Evolutionary conservation across 305 asterid species (phyloP), one percentile per base, ranked within the genome.

Genomic region (Fraxinus latifolia): DNA sequence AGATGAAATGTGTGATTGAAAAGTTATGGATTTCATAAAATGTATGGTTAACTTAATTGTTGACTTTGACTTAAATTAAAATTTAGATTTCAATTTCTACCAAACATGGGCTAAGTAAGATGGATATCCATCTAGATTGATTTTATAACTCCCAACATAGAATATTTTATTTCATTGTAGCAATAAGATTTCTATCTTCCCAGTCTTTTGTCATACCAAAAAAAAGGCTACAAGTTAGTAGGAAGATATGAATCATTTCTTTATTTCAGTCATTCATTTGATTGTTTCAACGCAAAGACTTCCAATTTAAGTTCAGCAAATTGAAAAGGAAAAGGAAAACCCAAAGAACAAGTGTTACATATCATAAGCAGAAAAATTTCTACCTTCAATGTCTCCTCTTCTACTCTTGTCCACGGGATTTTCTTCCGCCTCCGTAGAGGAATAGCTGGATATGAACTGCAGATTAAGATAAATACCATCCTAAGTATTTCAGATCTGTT

Each of bases 331-430:
- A 76, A 81, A 65, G 25, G 74, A 50, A 39, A 32, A 62, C 29
- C 19, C 34, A 55, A 9, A 55, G 42, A 33, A 74, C 53, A 73
- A 50, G 44, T 39, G 71, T 73, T 78, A 73, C 42, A 78, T 29
- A 71, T 62, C 70, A 83, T 74, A 74, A 39, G 78, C 11, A 27
- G 23, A 50, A 4, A 74, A 53, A 58, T 3, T 76, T 62, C 15
- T 85, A 95, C 98, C 98, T 88, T 87, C 65, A 93, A 76, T 80
- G 62, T 87, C 36, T 90, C 89, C 87, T 91, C 98, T 86, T 95
- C 98, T 84, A 7, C 86, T 44, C 74, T 84, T 32, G 96, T 92
- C 98, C 98, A 95, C 2, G 83, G 90, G 78, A 81, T 33, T 79
- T 81, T 81, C 86, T 83, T 89, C 84, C 92, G 88, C 84, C 90